These are phyloP conservation scores for Coemansia sp. DNA, from an alignment of 192 early-diverging fungal genomes.

Conservation along the genomic window DNA sequence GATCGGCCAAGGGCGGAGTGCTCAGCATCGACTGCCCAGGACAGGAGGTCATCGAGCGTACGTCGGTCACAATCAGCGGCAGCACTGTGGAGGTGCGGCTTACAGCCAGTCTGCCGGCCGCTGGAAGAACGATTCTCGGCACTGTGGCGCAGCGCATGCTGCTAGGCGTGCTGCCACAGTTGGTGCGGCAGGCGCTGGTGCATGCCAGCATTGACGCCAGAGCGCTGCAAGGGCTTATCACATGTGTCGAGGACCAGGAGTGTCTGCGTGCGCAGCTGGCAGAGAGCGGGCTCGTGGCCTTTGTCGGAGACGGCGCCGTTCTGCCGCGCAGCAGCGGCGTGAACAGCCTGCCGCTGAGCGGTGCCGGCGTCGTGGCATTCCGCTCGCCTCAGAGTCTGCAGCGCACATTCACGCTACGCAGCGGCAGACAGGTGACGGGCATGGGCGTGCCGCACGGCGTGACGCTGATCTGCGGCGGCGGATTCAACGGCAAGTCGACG, in stretches of 20 bases:
- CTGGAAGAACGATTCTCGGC: slow-evolving; percentile 51
- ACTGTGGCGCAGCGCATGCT: slow-evolving; percentile 36
- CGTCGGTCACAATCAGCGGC: slow-evolving; percentile 25
- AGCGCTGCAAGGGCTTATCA: slow-evolving; percentile 24
- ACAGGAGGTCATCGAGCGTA: slow-evolving; percentile 55
- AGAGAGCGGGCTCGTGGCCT: slow-evolving; percentile 36
- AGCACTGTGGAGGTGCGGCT: slow-evolving; percentile 45
- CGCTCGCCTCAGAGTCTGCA: slow-evolving; percentile 35
- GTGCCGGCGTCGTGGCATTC: slow-evolving; percentile 22
- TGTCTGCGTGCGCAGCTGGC: slow-evolving; percentile 35
- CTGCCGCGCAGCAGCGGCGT: slow-evolving; percentile 53
- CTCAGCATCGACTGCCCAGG: slow-evolving; percentile 49
- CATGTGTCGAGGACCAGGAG: slow-evolving; percentile 54
- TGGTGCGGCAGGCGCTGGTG: slow-evolving; percentile 30
- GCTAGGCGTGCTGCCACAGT: slow-evolving; percentile 28
- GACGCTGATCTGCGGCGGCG: slow-evolving; percentile 54
- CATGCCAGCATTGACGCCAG: slow-evolving; percentile 16
- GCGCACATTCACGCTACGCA: slow-evolving; percentile 44
- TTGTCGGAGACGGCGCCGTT: slow-evolving; percentile 53
- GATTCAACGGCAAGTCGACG: slow-evolving; percentile 60
- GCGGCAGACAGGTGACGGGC: slow-evolving; percentile 47
- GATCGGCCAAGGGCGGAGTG: slow-evolving; percentile 30
- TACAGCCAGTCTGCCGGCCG: slow-evolving; percentile 45
- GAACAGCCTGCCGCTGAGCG: slow-evolving; percentile 41
- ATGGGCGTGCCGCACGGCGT: slow-evolving; percentile 53